Base-by-base conservation (phyloP, 148 eudicot genomes). In the Suaeda aralocaspica region DNA sequence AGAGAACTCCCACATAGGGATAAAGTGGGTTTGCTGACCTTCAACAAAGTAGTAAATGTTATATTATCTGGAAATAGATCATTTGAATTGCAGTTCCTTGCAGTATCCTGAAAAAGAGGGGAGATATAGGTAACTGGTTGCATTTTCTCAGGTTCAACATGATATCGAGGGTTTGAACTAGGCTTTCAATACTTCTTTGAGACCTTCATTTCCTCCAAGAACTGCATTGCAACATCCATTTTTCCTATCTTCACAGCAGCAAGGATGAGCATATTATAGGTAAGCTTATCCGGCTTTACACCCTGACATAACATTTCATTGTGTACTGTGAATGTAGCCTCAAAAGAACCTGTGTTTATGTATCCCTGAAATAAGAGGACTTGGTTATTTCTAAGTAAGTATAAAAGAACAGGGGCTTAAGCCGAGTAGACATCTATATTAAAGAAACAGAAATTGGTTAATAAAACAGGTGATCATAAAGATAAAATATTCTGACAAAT, bases 131-230 rank as follows among this genome's bases (percentile, higher is more conserved):
- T 68, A 70, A 71, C 25, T 29, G 48, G 55, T 73, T 55, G 49
- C 21, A 33, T 45, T 60, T 64, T 25, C 22, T 68, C 16, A 57
- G 26, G 31, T 57, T 62, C 29, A 56, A 29, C 51, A 79, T 57
- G 74, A 76, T 66, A 71, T 57, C 69, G 71, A 85, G 79, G 81
- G 85, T 81, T 77, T 79, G 79, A 81, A 85, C 83, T 79, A 70
- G 85, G 78, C 83, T 79, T 83, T 78, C 77, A 82, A 69, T 55
- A 75, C 78, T 62, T 80, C 55, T 73, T 66, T 46, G 67, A 81
- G 77, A 88, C 92, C 92, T 88, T 88, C 92, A 88, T 88, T 78
- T 85, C 83, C 80, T 85, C 80, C 74, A 82, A 80, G 61, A 81
- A 68, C 50, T 63, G 83, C 73, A 81, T 52, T 50, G 92, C 92